Percentiles rank a stretch among this genome's conserved stretches.
Evolutionary conservation across 768 basidiomycete species (phyloP).

Genomic region (Tulasnella sp.): DNA sequence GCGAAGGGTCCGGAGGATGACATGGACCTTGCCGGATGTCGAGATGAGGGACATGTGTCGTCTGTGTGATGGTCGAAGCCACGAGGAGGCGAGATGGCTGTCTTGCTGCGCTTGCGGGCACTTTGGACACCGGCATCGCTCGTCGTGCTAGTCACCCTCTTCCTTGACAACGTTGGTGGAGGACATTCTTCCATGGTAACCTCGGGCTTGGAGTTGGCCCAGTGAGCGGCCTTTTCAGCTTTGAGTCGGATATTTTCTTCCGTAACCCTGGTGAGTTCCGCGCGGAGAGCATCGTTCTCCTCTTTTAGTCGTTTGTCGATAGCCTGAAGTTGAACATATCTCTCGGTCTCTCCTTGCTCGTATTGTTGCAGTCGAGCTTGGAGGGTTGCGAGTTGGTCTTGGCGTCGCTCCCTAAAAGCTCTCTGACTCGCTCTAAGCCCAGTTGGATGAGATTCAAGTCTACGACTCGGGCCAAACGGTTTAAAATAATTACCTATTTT

Average conservation of each 20-base stretch:
- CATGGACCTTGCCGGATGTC: neutral
- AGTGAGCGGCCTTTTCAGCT: constrained; percentile 15
- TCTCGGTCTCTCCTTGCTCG: constrained; percentile 85
- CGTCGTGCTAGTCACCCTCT: neutral
- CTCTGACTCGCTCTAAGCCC: constrained; percentile 68
- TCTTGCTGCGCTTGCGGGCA: neutral
- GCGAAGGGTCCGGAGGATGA: neutral
- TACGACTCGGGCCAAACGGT: constrained; percentile 7
- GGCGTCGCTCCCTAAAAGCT: constrained; percentile 83
- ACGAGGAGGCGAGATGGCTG: neutral
- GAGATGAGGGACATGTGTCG: neutral
- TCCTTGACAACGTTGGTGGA: neutral
- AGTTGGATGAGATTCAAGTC: neutral
- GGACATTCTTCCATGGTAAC: neutral
- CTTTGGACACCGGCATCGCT: neutral
- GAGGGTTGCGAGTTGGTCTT: constrained; percentile 77
- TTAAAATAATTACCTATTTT: constrained; percentile 38
- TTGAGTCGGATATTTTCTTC: constrained; percentile 32
- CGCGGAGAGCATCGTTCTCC: constrained; percentile 67
- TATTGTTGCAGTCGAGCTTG: constrained; percentile 79
- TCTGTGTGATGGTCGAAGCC: neutral
- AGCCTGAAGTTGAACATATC: constrained; percentile 74
- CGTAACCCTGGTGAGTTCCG: constrained; percentile 57
- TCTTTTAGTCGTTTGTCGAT: constrained; percentile 79
- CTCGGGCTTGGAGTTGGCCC: constrained; percentile 1